phyloP scores from a whole-genome alignment of 352 stramenopile genomes.

The Phytopythium sindhum region DNA sequence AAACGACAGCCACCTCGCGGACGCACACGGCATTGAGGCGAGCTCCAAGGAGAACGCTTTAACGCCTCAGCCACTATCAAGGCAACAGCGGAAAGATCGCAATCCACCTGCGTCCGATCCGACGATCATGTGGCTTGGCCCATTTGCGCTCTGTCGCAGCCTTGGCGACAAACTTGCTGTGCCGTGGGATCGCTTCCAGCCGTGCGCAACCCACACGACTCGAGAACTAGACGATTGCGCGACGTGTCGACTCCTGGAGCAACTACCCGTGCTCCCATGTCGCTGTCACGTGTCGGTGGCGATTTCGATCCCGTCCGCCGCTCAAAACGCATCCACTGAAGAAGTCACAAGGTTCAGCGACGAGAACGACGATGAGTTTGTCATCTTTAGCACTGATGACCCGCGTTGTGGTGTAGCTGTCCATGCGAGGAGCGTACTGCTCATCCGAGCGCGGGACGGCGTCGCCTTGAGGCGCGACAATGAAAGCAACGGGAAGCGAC shows the following conservation, averaged over 20 bases:
- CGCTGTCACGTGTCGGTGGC: conserved; percentile 19
- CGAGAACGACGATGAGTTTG: background rate
- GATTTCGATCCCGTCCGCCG: background rate
- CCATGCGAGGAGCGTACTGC: background rate
- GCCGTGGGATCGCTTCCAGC: conserved; percentile 4
- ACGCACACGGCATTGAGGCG: conserved; percentile 12
- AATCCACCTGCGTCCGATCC: background rate
- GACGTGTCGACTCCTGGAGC: conserved; percentile 23
- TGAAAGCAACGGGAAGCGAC: background rate
- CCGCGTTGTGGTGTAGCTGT: conserved; percentile 10
- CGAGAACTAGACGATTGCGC: conserved; percentile 11
- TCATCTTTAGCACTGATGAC: conserved; percentile 18
- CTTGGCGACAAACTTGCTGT: conserved; percentile 35
- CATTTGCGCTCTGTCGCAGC: conserved; percentile 31
- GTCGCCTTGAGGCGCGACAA: background rate
- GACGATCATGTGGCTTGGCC: conserved; percentile 39
- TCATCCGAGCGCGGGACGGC: conserved; percentile 1
- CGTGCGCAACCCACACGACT: conserved; percentile 15
- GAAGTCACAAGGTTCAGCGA: background rate
- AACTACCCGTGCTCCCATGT: conserved; percentile 19
- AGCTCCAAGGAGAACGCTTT: background rate
- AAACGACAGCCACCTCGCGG: conserved; percentile 14
- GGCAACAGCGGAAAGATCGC: background rate
- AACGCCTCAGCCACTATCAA: background rate
- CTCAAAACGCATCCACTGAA: background rate